Evolutionary conservation across 2,329 filamentous ascomycete species (phyloP).

Genomic region (Tolypocladium album): DNA sequence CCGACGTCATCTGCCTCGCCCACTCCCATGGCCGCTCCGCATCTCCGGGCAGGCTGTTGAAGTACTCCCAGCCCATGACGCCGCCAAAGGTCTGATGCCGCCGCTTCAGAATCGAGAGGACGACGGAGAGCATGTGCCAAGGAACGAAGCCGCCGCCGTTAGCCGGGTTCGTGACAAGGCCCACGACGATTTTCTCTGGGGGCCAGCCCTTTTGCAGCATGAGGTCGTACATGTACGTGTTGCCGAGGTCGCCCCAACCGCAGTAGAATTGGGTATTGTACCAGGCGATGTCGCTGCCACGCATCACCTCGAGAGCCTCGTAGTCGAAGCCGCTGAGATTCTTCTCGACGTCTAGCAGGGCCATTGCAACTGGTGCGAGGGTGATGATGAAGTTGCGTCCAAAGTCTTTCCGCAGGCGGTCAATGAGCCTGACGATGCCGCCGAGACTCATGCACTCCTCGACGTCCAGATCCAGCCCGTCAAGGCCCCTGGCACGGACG

Average conservation of each 20-base stretch:
- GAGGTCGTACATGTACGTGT: constrained; percentile 35
- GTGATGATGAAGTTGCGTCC: constrained; percentile 64
- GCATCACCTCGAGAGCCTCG: constrained; percentile 56
- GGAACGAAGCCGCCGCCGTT: constrained; percentile 53
- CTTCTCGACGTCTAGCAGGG: constrained; percentile 39
- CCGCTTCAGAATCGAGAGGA: constrained; percentile 28
- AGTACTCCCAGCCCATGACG: constrained; percentile 94
- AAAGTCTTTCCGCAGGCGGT: constrained; percentile 58
- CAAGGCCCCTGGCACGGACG: constrained; percentile 48
- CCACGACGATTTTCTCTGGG: constrained; percentile 64
- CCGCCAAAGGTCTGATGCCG: constrained; percentile 65
- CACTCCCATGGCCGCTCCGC: constrained; percentile 60
- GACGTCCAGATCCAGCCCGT: constrained; percentile 69
- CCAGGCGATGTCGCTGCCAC: constrained; percentile 60
- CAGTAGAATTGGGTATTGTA: constrained; percentile 94
- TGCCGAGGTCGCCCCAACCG: constrained; percentile 59
- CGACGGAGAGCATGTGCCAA: constrained; percentile 33
- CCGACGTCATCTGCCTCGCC: constrained; percentile 55
- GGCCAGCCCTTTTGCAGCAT: constrained; percentile 57
- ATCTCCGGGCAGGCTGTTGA: constrained; percentile 64
- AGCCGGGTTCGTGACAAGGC: constrained; percentile 66
- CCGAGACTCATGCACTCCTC: constrained; percentile 64
- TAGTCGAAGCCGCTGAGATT: constrained; percentile 81
- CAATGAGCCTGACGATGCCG: constrained; percentile 56
- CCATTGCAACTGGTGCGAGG: constrained; percentile 71